phyloP scores from a whole-genome alignment of 495 filamentous ascomycete species.

The Podospora conica region DNA sequence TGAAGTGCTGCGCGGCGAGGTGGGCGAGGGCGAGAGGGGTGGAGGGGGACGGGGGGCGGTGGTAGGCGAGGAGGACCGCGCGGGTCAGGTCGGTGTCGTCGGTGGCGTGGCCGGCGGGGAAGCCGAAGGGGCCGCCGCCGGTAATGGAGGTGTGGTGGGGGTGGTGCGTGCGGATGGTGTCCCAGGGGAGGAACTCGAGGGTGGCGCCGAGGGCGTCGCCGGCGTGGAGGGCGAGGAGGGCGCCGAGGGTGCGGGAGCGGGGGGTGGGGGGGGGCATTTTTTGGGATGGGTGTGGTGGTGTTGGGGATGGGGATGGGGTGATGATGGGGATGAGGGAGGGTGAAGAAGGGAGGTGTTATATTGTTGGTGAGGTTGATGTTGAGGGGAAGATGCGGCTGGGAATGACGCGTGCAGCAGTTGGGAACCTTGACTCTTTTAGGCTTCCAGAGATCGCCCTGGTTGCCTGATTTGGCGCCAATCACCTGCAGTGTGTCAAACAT shows the following conservation, averaged over 20 bases:
- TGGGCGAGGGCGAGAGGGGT: not conserved
- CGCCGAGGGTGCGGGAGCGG: conserved; percentile 21
- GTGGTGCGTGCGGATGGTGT: conserved; percentile 9
- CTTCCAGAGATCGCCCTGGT: not conserved
- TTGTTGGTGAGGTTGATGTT: not conserved
- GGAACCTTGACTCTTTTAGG: not conserved
- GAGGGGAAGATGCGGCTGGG: not conserved
- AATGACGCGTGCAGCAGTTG: not conserved
- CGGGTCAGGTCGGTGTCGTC: conserved; percentile 18
- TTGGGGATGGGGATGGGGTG: not conserved
- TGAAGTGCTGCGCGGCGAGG: conserved; percentile 19
- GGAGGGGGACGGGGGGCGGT: not conserved
- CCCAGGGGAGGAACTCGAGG: conserved; percentile 25
- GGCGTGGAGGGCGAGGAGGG: conserved; percentile 30
- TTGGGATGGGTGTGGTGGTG: not conserved
- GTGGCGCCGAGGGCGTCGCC: conserved; percentile 31
- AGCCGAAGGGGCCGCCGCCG: conserved; percentile 26
- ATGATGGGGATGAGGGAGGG: not conserved
- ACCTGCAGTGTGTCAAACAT: not conserved
- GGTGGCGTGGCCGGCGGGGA: conserved; percentile 22
- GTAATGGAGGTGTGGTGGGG: conserved; percentile 20
- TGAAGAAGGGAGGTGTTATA: too few relatives aligned
- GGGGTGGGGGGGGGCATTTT: conserved; percentile 11
- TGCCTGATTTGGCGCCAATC: not conserved
- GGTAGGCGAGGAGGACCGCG: conserved; percentile 21